Evolutionary conservation across 495 filamentous ascomycete genomes (phyloP), one percentile per base, ranked within the genome.

Genomic region (Penicillium samsonianum): DNA sequence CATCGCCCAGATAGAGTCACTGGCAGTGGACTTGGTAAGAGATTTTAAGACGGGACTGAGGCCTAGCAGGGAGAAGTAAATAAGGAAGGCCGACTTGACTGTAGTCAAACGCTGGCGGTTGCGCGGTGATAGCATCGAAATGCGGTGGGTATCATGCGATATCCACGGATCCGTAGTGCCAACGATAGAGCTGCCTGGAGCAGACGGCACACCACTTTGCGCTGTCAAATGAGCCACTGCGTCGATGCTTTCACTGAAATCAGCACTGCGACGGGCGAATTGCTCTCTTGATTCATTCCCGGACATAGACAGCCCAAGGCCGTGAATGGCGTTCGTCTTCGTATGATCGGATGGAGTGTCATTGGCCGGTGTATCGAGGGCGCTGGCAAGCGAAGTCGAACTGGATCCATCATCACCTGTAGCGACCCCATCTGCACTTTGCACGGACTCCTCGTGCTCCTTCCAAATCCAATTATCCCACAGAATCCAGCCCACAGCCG

Each of bases 1-100:
- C 78, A 98, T 87, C 16, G 94, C 90, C 95, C 95, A 98, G 60
- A 98, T 98, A 23, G 87, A 91, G 77, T 98, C 94, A 30, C 80
- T 85, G 19, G 89, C 89, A 5, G 92, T 96, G 5, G 92, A 96
- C 35, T 86, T 86, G 1, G 94, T 98, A 14, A 98, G 81, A 4
- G 91, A 96, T 71, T 96, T 96, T 35, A 98, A 80, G 60, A 98
- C 98, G 0, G 94, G 94, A 25, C 89, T 93, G 4, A 98, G 82
- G 4, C 92, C 94, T 16, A 97, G 82, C 26, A 98, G 79, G 5
- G 91, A 87, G 64, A 87, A 94, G 75, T 95, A 96, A 60, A 98
- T 98, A 33, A 98, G 80, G 26, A 95, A 76, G 1, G 94, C 93
- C 1, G 94, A 98, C 70, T 98, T 98, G 41, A 88, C 81, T 0